Percentiles rank a stretch among this genome's conserved stretches.
Conservation (phyloP, 805 yeast genomes). For the Yueomyces sinensis region DNA sequence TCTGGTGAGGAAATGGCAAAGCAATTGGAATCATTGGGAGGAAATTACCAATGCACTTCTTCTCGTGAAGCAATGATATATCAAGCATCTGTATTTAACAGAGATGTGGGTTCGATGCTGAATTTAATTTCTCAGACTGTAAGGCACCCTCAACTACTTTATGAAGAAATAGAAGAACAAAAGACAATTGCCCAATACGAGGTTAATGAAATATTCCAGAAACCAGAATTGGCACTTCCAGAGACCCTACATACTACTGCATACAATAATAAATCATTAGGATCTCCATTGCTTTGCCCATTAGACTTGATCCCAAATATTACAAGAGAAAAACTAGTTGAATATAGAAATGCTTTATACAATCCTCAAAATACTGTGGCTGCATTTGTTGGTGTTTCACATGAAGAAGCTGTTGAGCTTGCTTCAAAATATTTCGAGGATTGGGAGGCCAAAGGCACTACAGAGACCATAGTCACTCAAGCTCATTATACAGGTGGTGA, state of each 20-base stretch:
- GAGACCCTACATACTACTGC: slow-evolving; percentile 85
- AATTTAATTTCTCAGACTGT: slow-evolving; percentile 68
- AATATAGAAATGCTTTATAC: slow-evolving; percentile 53
- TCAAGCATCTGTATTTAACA: slow-evolving; percentile 88
- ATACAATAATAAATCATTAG: slow-evolving; percentile 57
- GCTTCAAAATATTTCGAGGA: slow-evolving; percentile 53
- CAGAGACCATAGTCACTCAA: slow-evolving; percentile 11
- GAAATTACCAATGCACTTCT: slow-evolving; percentile 86
- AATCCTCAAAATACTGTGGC: slow-evolving; percentile 74
- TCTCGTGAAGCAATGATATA: slow-evolving; percentile 86
- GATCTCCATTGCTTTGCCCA: slow-evolving; percentile 78
- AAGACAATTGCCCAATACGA: slow-evolving; percentile 67
- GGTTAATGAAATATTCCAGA: slow-evolving; percentile 65
- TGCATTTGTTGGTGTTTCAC: slow-evolving; percentile 77
- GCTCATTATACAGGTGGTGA: slow-evolving; percentile 53
- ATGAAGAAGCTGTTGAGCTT: slow-evolving; percentile 50
- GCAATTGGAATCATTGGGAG: slow-evolving; percentile 69
- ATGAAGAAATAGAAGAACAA: slow-evolving; percentile 63
- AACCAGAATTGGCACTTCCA: slow-evolving; percentile 76
- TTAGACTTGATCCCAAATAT: slow-evolving; percentile 48
- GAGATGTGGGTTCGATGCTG: slow-evolving; percentile 70
- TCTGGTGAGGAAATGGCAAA: slow-evolving; percentile 62
- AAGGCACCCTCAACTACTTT: slow-evolving; percentile 50
- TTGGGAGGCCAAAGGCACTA: slow-evolving; percentile 24
- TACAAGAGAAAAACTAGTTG: slow-evolving; percentile 35